A percentile compares a stretch with the other conserved stretches of the same genome.
These are phyloP conservation scores for Blastobotrys niveus DNA, from an alignment of 1,139 yeast species.

Conservation along the genomic window DNA sequence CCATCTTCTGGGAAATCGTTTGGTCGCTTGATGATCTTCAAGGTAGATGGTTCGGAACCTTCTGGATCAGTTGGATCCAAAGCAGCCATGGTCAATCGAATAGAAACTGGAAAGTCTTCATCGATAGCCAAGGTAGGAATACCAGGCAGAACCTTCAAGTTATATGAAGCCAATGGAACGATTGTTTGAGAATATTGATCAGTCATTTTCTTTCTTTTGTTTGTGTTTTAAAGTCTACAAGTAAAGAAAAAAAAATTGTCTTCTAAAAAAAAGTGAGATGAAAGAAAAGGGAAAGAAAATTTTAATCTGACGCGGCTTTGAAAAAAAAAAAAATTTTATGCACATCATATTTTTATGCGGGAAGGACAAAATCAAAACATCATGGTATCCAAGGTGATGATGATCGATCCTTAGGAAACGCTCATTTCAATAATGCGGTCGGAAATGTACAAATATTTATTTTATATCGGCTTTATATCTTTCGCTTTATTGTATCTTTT, in stretches of 20 bases:
- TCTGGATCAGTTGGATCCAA: constrained; percentile 83
- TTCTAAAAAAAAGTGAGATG: neutral
- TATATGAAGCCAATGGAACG: constrained; percentile 80
- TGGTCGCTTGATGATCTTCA: constrained; percentile 77
- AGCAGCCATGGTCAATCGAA: constrained; percentile 92
- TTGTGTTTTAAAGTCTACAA: too few relatives aligned
- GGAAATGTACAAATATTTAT: too few relatives aligned
- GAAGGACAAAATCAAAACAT: too few relatives aligned
- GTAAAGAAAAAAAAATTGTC: neutral
- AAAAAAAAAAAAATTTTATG: too few relatives aligned
- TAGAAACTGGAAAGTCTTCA: constrained; percentile 79
- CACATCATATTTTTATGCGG: too few relatives aligned
- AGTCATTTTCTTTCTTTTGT: constrained; percentile 9
- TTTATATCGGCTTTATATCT: too few relatives aligned
- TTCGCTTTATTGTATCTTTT: too few relatives aligned
- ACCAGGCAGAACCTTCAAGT: constrained; percentile 79
- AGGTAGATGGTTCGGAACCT: constrained; percentile 72
- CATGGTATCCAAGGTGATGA: too few relatives aligned
- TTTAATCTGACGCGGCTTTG: constrained; percentile 4
- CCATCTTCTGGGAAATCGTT: constrained; percentile 48
- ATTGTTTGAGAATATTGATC: constrained; percentile 32
- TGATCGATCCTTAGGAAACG: too few relatives aligned
- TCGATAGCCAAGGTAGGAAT: constrained; percentile 81
- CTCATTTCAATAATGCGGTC: too few relatives aligned
- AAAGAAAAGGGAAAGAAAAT: constrained; percentile 7